Base-by-base conservation (phyloP, 108 stramenopile species). In the Chaetoceros tenuissimus region DNA sequence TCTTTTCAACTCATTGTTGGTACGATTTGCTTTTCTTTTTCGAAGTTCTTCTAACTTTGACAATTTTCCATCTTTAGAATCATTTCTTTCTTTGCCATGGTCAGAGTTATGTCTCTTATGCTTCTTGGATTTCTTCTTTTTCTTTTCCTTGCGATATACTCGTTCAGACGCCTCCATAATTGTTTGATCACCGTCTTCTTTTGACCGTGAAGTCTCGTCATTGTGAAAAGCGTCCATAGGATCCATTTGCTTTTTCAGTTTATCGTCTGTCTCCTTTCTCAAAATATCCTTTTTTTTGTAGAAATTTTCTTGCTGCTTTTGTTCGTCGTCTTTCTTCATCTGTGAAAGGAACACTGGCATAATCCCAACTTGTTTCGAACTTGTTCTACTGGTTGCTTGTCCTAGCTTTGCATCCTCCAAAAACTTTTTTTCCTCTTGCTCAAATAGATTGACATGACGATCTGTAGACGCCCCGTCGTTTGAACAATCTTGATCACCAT, bases 391-490 rank as follows among this genome's bases (percentile, higher is more conserved):
- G 34, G 34, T 40, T 10, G 34, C 34, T n/a, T n/a, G n/a, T n/a
- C n/a, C n/a, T n/a, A n/a, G n/a, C 5, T 5, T 13, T 40, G 34
- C 34, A 40, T 40, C 34, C 8, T 40, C 34, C 34, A 40, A 40
- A 40, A 5, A 40, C 5, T 13, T 5, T 13, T 74, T 19, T 44
- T 79, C 78, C 55, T 75, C 78, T 23, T 31, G n/a, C 23, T 51
- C 59, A 58, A 79, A 75, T 13, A 79, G 69, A 66, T 72, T 74
- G 55, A 79, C 60, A 61, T 63, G 73, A 3, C 21, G 48, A 13
- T 2, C 40, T 31, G 7, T 28, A 17, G 24, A 40, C 24, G 26
- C 21, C 24, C 3, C 10, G 34, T 24, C 31, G 28, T 20, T n/a
- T n/a, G n/a, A n/a, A n/a, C n/a, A n/a, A n/a, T n/a, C n/a, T 20